Conservation (phyloP, 495 filamentous ascomycete genomes). For the Barbatosphaeria neglecta region DNA sequence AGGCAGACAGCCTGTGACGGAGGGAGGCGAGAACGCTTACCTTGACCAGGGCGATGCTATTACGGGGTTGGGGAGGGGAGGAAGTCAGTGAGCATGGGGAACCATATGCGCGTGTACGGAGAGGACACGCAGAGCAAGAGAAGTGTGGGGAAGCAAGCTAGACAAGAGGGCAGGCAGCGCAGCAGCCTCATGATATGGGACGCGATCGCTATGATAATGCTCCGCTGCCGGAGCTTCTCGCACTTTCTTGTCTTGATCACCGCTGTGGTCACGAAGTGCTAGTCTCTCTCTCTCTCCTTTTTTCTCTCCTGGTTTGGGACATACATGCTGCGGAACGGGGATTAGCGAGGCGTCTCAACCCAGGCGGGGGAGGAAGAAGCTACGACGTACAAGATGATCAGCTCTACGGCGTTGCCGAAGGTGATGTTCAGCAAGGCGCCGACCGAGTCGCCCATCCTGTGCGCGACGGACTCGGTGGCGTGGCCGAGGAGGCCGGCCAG, state of each 20-base stretch:
- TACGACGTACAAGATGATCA: constrained; percentile 66
- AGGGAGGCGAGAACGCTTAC: constrained; percentile 12
- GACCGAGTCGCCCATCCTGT: constrained; percentile 65
- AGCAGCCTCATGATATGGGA: constrained; percentile 7
- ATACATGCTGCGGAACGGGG: constrained; percentile 20
- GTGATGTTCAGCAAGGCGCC: constrained; percentile 78
- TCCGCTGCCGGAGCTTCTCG: constrained; percentile 12
- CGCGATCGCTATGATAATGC: constrained; percentile 14
- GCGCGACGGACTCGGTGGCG: constrained; percentile 73
- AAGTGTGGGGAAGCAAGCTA: no score
- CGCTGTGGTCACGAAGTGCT: background rate
- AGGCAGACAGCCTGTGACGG: constrained; percentile 10
- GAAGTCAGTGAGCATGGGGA: constrained; percentile 8
- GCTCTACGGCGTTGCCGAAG: constrained; percentile 82
- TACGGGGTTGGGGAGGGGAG: constrained; percentile 5
- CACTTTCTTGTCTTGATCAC: constrained; percentile 18
- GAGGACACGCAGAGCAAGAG: background rate
- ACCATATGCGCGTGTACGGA: background rate
- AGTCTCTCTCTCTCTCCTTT: no score
- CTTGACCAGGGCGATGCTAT: constrained; percentile 52
- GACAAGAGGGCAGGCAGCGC: background rate
- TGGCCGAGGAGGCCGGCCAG: constrained; percentile 66
- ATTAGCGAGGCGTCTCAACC: constrained; percentile 2
- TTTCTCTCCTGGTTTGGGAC: no score
- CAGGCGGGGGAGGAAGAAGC: background rate